Evolutionary conservation across 768 basidiomycete genomes (phyloP), one percentile per base, ranked within the genome.

Genomic region (Lactarius pseudohatsudake): DNA sequence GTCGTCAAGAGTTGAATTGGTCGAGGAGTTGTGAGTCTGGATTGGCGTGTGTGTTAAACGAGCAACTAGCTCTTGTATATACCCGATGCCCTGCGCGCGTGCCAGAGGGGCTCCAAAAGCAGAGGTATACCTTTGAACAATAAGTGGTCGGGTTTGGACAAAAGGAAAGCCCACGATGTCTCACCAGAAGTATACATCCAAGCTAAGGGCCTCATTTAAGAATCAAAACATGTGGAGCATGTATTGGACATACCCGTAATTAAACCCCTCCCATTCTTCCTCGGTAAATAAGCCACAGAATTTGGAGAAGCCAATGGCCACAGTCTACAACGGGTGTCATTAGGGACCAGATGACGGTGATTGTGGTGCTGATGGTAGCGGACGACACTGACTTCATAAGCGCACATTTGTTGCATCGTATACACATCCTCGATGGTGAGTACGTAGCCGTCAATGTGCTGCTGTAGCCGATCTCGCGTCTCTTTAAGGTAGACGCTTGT

Each of bases 251-350:
- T 70, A 92, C 85, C 89, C 82, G 68, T 97, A 96, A 74, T 92
- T 85, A 75, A 94, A 96, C 0, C 93, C 93, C 74, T 91, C 88
- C 95, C 94, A 98, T 76, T 97, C 95, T 54, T 92, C 87, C 72
- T 89, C 83, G 0, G 92, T 94, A 76, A 98, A 98, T 3, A 97
- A 79, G 63, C 88, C 86, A 69, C 94, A 98, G 78, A 96, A 98
- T 69, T 87, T 89, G 18, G 92, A 94, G 74, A 93, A 96, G 10
- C 93, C 94, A 13, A 96, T 81, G 0, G 93, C 91, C 55, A 96
- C 96, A 20, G 96, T 95, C 90, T 92, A 62, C 30, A 34, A 45
- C 34, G 22, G 5, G 9, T 40, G 41, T 70, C 41, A 54, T 3
- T 36, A 10, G 22, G 22, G n/a, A 1, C 11, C 13, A 53, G 11